phyloP scores from a whole-genome alignment of 2,329 filamentous ascomycete genomes.

The Colletotrichum siamense region DNA sequence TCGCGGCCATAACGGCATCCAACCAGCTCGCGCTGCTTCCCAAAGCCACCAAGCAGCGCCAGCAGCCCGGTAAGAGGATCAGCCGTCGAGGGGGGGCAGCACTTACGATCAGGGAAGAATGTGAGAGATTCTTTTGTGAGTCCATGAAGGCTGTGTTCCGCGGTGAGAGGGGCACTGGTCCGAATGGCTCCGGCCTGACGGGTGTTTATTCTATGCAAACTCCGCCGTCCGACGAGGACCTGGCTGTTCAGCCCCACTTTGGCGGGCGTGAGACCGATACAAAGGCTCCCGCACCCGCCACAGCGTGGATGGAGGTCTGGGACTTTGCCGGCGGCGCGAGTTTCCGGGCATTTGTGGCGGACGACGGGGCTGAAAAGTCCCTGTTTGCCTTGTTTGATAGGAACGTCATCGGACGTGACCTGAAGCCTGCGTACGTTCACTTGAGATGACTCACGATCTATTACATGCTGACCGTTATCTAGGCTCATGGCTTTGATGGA shows the following conservation, averaged over 20 bases:
- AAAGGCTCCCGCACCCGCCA: constrained; percentile 30
- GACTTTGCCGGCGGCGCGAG: constrained; percentile 85
- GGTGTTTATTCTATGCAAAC: constrained; percentile 68
- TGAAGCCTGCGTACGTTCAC: constrained; percentile 83
- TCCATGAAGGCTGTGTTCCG: constrained; percentile 91
- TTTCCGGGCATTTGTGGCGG: constrained; percentile 85
- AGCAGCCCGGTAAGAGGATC: constrained; percentile 41
- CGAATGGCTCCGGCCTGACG: constrained; percentile 85
- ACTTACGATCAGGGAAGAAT: constrained; percentile 97
- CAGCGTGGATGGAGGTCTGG: constrained; percentile 78
- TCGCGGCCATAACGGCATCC: constrained; percentile 73
- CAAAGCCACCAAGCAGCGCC: constrained; percentile 52
- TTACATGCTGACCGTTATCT: constrained; percentile 30
- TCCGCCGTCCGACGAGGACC: constrained; percentile 57
- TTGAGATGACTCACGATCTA: no score
- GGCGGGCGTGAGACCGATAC: constrained; percentile 11
- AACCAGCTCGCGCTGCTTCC: constrained; percentile 71
- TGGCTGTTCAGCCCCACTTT: constrained; percentile 36
- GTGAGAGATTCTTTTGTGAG: constrained; percentile 99
- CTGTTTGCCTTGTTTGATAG: constrained; percentile 89
- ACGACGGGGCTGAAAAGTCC: constrained; percentile 72
- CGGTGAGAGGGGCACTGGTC: constrained; percentile 85
- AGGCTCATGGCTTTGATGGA: constrained; percentile 91
- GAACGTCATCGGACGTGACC: constrained; percentile 72
- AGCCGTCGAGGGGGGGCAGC: constrained; percentile 86